Percentiles rank a stretch among this genome's conserved stretches.
Evolutionary conservation across 2,329 filamentous ascomycete genomes (phyloP).

Genomic region (Xylaria sp.): DNA sequence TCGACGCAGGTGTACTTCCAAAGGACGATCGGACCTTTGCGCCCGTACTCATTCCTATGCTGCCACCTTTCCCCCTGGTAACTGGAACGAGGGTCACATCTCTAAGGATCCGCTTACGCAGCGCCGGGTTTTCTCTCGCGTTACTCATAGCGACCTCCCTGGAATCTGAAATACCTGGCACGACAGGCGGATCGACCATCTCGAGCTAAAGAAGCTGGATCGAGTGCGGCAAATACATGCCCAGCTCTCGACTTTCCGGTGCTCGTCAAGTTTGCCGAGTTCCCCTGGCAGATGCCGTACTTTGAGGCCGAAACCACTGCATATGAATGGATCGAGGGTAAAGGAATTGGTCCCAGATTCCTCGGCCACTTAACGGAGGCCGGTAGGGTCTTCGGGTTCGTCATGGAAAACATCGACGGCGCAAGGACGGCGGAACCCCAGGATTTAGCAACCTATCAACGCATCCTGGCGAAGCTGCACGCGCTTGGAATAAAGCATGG

Average conservation of each 20-base stretch:
- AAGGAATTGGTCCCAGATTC: constrained; percentile 39
- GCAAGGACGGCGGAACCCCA: constrained; percentile 42
- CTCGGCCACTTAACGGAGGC: constrained; percentile 49
- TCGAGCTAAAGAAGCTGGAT: constrained; percentile 22
- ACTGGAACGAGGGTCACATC: constrained; percentile 36
- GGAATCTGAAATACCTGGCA: constrained; percentile 32
- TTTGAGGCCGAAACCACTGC: constrained; percentile 41
- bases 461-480: constrained; percentile 48
- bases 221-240: constrained; percentile 16
- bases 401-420: constrained; percentile 46
- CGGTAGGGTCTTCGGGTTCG: constrained; percentile 48
- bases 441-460: constrained; percentile 47
- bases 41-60: constrained; percentile 20
- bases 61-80: constrained; percentile 33
- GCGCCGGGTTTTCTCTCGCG: constrained; percentile 14
- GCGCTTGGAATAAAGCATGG: constrained; percentile 50
- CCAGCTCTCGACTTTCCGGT: constrained; percentile 31
- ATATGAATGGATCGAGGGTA: constrained; percentile 43
- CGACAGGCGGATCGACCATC: constrained; percentile 28
- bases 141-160: constrained; percentile 4
- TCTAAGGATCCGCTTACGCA: constrained; percentile 25
- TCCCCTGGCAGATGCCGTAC: constrained; percentile 39
- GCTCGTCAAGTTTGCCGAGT: constrained; percentile 42
- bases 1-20: constrained; percentile 20
- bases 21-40: constrained; percentile 26